phyloP scores from a whole-genome alignment of 176 grass and related monocot species.

The Oryza longistaminata region DNA sequence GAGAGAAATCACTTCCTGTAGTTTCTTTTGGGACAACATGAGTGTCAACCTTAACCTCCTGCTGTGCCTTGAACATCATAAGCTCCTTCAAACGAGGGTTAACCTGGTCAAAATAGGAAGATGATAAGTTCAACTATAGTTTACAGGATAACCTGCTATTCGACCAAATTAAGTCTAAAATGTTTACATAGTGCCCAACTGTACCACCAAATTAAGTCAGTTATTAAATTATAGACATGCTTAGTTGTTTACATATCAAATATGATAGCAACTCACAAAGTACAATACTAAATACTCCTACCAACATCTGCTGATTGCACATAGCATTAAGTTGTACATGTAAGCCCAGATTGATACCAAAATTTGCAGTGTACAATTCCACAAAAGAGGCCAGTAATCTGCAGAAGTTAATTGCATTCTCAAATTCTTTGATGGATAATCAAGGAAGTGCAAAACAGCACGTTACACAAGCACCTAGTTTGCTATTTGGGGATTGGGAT shows the following conservation, averaged over 20 bases:
- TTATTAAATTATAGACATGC: slow-evolving; percentile 10
- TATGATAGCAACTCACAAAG: not conserved
- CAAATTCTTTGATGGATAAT: slow-evolving; percentile 11
- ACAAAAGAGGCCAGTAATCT: not conserved
- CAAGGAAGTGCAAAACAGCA: not conserved
- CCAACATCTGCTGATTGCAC: not conserved
- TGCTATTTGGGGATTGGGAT: not conserved
- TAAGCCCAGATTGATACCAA: slow-evolving; percentile 9
- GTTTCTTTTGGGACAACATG: slow-evolving; percentile 42
- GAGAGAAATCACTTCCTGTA: slow-evolving; percentile 49
- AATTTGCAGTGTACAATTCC: slow-evolving; percentile 1
- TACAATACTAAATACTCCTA: not conserved
- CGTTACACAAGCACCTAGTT: slow-evolving; percentile 1
- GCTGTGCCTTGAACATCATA: slow-evolving; percentile 69
- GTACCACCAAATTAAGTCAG: not conserved
- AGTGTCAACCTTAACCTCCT: slow-evolving; percentile 65
- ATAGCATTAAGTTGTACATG: not conserved
- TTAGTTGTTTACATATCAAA: not conserved
- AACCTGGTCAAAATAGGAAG: slow-evolving; percentile 54
- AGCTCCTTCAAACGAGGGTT: slow-evolving; percentile 80
- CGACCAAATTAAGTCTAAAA: not conserved
- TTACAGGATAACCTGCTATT: not conserved
- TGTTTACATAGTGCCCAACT: not conserved
- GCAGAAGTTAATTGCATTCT: not conserved
- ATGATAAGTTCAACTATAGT: slow-evolving; percentile 2